Evolutionary conservation across 495 filamentous ascomycete species (phyloP), one percentile per base, ranked within the genome.

Genomic region (Penicillium cosmopolitanum): DNA sequence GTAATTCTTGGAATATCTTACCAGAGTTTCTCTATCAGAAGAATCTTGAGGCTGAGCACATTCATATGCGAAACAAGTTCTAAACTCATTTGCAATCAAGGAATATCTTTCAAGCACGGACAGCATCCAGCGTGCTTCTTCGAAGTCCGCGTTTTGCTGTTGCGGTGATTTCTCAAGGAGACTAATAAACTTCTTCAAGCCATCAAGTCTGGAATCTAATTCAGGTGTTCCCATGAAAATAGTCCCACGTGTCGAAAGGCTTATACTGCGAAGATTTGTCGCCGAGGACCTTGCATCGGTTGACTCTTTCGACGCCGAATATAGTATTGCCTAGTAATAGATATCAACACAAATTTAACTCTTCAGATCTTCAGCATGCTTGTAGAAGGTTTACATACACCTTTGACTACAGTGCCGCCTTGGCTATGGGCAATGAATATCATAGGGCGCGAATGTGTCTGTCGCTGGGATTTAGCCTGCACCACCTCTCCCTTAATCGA

Each of bases 401-500:
- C 63, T 38, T 76, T 76, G 8, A 76, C 66, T 19, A 76, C 18
- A 9, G 63, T 58, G 7, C 74, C 69, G 28, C 73, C 73, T 12
- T 71, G 50, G 42, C 73, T 76, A 60, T 74, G 73, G 0, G 67
- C 67, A 28, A 75, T 58, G 46, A 76, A 76, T 1, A 75, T 70
- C 15, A 77, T 66, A 2, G 74, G 73, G n/a, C 56, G 55, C 53
- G 15, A 50, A 16, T 38, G 51, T 57, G 59, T 67, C 67, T 67
- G 23, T 16, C 7, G 7, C 33, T 34, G 8, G 11, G 18, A 42
- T n/a, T 44, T 18, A 44, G 42, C 15, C 5, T n/a, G 13, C 3
- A 16, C 16, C 4, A 38, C 36, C 36, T 13, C 9, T n/a, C 5
- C 3, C 28, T 31, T 4, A 6, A 38, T 21, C 25, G 25, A 18